phyloP scores from a whole-genome alignment of 2,329 filamentous ascomycete genomes.

The Hypomyces rosellus region DNA sequence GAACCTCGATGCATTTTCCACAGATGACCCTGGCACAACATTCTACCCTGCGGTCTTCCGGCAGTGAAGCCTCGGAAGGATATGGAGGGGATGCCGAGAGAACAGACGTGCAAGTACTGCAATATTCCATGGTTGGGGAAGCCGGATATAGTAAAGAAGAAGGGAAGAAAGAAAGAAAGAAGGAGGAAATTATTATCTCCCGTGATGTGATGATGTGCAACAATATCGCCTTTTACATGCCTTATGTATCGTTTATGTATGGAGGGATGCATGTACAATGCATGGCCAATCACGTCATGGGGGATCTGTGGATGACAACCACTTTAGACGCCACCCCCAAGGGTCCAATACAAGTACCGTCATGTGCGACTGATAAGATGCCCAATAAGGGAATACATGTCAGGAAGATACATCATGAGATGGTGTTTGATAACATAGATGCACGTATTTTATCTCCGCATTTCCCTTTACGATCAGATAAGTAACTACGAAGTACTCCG shows the following conservation, averaged over 20 bases:
- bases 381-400: too few species aligned
- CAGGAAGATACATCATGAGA: too few species aligned
- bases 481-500: too few species aligned
- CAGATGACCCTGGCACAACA: slow-evolving; percentile 71
- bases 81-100: slow-evolving; percentile 49
- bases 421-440: too few species aligned
- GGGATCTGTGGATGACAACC: slow-evolving; percentile 5
- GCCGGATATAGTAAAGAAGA: not conserved
- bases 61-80: slow-evolving; percentile 54
- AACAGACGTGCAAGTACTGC: slow-evolving; percentile 64
- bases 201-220: not conserved
- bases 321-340: not conserved
- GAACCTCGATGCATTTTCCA: slow-evolving; percentile 58
- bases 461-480: too few species aligned
- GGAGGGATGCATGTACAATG: not conserved
- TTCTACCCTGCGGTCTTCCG: slow-evolving; percentile 53
- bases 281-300: slow-evolving; percentile 11
- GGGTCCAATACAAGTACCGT: too few species aligned
- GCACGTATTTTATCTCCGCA: too few species aligned
- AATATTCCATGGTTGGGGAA: slow-evolving; percentile 37
- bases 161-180: not conserved
- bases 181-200: slow-evolving; percentile 3
- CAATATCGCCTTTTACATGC: not conserved
- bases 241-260: not conserved
- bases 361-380: too few species aligned